Evolutionary conservation across 495 filamentous ascomycete species (phyloP).

Genomic region (Xylaria venustula): DNA sequence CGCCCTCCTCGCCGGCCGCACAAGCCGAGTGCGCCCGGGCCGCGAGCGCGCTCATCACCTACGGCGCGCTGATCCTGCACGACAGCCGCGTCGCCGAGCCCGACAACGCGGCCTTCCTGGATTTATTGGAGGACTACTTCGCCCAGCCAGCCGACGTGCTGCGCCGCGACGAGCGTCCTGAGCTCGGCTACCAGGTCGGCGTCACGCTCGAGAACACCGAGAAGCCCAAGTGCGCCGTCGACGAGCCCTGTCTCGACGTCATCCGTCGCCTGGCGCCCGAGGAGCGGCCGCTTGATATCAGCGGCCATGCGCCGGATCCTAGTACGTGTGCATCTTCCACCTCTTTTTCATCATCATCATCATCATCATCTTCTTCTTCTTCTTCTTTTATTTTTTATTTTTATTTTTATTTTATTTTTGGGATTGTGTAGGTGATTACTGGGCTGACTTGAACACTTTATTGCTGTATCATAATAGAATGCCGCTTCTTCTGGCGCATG

Average conservation of each 20-base stretch:
- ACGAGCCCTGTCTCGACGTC: slow-evolving; percentile 49
- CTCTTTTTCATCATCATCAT: too few relatives aligned
- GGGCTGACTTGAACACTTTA: too few relatives aligned
- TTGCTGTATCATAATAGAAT: slow-evolving; percentile 23
- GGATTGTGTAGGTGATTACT: too few relatives aligned
- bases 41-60: slow-evolving; percentile 46
- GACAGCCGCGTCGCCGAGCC: slow-evolving; percentile 50
- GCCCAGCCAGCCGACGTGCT: slow-evolving; percentile 45
- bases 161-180: slow-evolving; percentile 45
- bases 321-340: slow-evolving; percentile 13
- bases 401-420: too few relatives aligned
- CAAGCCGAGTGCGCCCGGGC: slow-evolving; percentile 45
- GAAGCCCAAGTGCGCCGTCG: slow-evolving; percentile 54
- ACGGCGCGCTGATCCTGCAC: slow-evolving; percentile 50
- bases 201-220: slow-evolving; percentile 55
- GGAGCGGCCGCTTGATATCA: slow-evolving; percentile 49
- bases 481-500: slow-evolving; percentile 53
- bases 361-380: too few relatives aligned
- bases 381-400: neutral
- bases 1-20: slow-evolving; percentile 34
- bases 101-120: slow-evolving; percentile 49
- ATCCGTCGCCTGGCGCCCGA: slow-evolving; percentile 44
- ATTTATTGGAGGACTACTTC: slow-evolving; percentile 56
- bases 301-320: slow-evolving; percentile 44
- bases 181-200: slow-evolving; percentile 50